A percentile compares a stretch with the other conserved stretches of the same genome.
Conservation (phyloP, 1,284 basidiomycete genomes). For the Apiotrichum laibachii region DNA sequence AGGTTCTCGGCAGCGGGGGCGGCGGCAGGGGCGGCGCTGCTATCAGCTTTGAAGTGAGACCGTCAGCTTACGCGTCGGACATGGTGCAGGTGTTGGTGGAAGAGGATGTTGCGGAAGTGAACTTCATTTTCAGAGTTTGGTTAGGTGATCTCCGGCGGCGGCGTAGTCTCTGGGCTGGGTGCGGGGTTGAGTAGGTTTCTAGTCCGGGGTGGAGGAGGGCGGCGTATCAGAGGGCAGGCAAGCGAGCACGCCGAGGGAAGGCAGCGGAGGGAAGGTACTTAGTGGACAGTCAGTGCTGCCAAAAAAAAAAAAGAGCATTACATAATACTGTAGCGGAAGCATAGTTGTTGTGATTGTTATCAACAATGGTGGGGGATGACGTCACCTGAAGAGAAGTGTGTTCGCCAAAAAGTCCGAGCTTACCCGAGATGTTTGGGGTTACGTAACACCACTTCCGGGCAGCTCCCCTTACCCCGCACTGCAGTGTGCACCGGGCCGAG, state of each 20-base stretch:
- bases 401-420: neutral
- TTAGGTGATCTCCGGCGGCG: neutral
- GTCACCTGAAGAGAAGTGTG: neutral
- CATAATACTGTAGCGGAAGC: neutral
- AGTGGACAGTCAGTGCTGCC: no score
- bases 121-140: neutral
- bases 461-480: no score
- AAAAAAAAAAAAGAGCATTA: no score
- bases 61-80: constrained; percentile 12
- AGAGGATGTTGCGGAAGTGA: constrained; percentile 1
- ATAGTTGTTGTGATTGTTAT: neutral
- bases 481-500: no score
- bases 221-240: neutral
- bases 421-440: neutral
- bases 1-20: constrained; percentile 57
- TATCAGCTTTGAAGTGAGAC: neutral
- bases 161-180: neutral
- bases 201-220: neutral
- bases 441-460: no score
- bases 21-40: constrained; percentile 10
- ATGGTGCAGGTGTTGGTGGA: constrained; percentile 8
- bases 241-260: neutral
- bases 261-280: no score
- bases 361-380: neutral
- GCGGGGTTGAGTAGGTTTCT: neutral